Percentiles rank a stretch among this genome's conserved stretches.
Conservation (phyloP, 2,329 filamentous ascomycete species). For the Colletotrichum sublineola region DNA sequence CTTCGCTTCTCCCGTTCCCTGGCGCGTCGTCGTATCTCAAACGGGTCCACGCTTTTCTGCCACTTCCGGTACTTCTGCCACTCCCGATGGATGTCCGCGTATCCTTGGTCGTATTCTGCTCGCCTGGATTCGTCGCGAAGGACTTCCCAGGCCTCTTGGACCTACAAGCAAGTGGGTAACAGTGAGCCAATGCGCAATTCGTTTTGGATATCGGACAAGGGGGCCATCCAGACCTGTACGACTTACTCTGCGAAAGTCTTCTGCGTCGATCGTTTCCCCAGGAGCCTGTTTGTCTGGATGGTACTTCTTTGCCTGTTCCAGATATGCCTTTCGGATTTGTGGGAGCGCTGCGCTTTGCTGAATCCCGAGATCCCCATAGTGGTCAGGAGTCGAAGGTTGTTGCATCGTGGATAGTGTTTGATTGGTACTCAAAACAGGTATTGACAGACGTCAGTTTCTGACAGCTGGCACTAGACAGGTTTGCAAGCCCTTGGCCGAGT, state of each 20-base stretch:
- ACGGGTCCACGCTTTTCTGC: not conserved
- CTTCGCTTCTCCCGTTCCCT: not conserved
- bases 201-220: not conserved
- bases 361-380: not conserved
- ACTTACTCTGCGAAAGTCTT: slow-evolving; percentile 1
- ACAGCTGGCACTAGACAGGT: too few species aligned
- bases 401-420: not conserved
- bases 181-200: not conserved
- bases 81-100: not conserved
- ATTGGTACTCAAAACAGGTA: too few species aligned
- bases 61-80: not conserved
- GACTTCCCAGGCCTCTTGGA: slow-evolving; percentile 4
- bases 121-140: not conserved
- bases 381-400: not conserved
- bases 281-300: not conserved
- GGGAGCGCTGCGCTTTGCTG: not conserved
- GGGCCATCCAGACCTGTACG: too few species aligned
- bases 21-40: not conserved
- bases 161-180: not conserved
- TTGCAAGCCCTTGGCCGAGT: too few species aligned
- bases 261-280: not conserved
- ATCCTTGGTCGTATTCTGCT: not conserved
- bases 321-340: not conserved
- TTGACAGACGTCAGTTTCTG: not conserved
- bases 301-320: not conserved